A percentile compares a stretch with the other conserved stretches of the same genome.
Conservation (phyloP, 2,329 filamentous ascomycete genomes). For the Aspergillus hortae region DNA sequence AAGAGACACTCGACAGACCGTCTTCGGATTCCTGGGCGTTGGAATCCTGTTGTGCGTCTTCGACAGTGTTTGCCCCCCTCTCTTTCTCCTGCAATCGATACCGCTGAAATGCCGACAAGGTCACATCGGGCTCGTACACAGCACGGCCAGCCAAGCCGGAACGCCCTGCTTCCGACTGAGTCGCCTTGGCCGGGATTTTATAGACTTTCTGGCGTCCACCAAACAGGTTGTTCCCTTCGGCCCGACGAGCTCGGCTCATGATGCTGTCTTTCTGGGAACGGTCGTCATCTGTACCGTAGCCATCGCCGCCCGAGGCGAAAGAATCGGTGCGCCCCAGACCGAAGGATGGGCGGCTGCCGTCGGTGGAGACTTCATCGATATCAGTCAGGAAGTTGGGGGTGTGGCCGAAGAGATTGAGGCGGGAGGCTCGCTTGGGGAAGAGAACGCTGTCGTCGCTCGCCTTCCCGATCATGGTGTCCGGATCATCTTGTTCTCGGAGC, state of each 20-base stretch:
- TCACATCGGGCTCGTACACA: constrained; percentile 84
- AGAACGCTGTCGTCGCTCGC: constrained; percentile 93
- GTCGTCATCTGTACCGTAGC: constrained; percentile 62
- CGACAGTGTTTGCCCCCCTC: constrained; percentile 38
- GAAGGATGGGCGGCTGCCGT: constrained; percentile 57
- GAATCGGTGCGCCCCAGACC: constrained; percentile 61
- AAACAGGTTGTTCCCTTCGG: constrained; percentile 89
- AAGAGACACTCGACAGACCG: constrained; percentile 59
- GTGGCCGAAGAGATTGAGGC: constrained; percentile 69
- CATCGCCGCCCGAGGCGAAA: constrained; percentile 59
- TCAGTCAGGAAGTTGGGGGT: constrained; percentile 63
- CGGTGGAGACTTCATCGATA: constrained; percentile 84
- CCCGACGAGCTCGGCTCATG: constrained; percentile 78
- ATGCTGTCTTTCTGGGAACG: constrained; percentile 62
- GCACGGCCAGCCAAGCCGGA: constrained; percentile 59
- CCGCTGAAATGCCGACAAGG: constrained; percentile 77
- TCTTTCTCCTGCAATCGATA: constrained; percentile 56
- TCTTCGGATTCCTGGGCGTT: constrained; percentile 41
- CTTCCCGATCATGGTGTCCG: constrained; percentile 82
- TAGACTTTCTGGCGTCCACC: constrained; percentile 95
- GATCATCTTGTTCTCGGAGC: constrained; percentile 91
- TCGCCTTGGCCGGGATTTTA: constrained; percentile 62
- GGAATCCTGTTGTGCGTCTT: constrained; percentile 35
- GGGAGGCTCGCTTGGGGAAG: constrained; percentile 75
- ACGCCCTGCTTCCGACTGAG: constrained; percentile 31